phyloP scores from a whole-genome alignment of 495 filamentous ascomycete species.

The Aspergillus leporis region DNA sequence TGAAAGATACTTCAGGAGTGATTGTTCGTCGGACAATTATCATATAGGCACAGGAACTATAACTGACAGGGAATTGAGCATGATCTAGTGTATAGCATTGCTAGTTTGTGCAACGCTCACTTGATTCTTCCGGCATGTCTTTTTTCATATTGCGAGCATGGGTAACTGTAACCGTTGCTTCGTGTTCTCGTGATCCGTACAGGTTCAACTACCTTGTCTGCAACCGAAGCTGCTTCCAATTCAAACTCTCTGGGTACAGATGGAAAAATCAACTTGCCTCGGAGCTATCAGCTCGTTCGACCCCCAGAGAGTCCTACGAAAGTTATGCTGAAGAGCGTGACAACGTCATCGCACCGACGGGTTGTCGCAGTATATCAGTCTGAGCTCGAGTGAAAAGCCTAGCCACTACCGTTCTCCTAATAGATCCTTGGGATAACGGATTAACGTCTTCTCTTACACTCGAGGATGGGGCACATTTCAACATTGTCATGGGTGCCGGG shows the following conservation, averaged over 20 bases:
- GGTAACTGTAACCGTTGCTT: too few relatives aligned
- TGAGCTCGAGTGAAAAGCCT: not conserved
- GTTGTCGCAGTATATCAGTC: not conserved
- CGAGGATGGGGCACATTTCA: not conserved
- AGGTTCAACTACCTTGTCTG: too few relatives aligned
- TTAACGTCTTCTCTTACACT: not conserved
- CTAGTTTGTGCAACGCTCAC: too few relatives aligned
- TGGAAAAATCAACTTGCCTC: not conserved
- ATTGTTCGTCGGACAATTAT: too few relatives aligned
- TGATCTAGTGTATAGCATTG: too few relatives aligned
- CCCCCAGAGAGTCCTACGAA: not conserved
- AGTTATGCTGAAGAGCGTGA: not conserved
- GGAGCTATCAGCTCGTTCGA: not conserved
- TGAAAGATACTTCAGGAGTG: too few relatives aligned
- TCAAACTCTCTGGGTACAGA: not conserved
- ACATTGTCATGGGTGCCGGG: slow-evolving; percentile 15
- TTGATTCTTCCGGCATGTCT: too few relatives aligned
- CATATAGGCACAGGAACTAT: too few relatives aligned
- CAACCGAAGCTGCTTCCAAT: too few relatives aligned
- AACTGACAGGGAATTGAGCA: too few relatives aligned
- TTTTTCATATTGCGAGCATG: too few relatives aligned
- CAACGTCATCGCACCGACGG: not conserved
- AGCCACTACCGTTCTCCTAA: not conserved
- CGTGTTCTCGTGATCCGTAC: too few relatives aligned
- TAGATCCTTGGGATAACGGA: not conserved